A percentile compares a stretch with the other conserved stretches of the same genome.
Evolutionary conservation across 331 rosid species (phyloP).

Genomic region (Pyracantha coccinea): DNA sequence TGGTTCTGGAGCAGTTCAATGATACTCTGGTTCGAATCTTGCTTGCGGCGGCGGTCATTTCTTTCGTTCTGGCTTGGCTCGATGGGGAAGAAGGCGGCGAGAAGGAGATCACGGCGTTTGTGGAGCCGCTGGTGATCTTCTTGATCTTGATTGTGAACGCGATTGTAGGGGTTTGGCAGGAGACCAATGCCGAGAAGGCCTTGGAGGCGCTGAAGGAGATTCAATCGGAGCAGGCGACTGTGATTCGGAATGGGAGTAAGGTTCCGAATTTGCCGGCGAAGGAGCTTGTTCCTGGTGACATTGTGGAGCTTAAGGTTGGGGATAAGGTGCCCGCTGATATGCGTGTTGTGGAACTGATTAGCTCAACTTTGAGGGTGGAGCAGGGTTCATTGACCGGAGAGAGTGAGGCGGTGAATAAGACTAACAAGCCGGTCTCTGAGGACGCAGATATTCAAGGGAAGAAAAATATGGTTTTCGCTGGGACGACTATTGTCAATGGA

Average conservation of each 20-base stretch:
- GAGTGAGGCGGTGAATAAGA: slow-evolving; percentile 81
- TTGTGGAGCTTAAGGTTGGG: slow-evolving; percentile 73
- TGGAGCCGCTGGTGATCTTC: slow-evolving; percentile 74
- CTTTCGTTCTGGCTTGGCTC: slow-evolving; percentile 67
- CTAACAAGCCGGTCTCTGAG: slow-evolving; percentile 43
- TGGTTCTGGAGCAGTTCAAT: slow-evolving; percentile 64
- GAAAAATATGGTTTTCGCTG: slow-evolving; percentile 58
- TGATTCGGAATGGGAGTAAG: slow-evolving; percentile 30
- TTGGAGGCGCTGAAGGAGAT: slow-evolving; percentile 74
- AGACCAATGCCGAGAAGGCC: slow-evolving; percentile 81
- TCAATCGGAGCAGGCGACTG: slow-evolving; percentile 59
- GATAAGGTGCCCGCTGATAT: slow-evolving; percentile 86
- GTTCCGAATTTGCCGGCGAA: slow-evolving; percentile 35
- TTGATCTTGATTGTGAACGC: slow-evolving; percentile 73
- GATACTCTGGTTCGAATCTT: slow-evolving; percentile 73
- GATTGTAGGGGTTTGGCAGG: slow-evolving; percentile 76
- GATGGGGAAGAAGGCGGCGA: slow-evolving; percentile 63
- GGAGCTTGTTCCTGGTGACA: slow-evolving; percentile 58
- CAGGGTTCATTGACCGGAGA: slow-evolving; percentile 87
- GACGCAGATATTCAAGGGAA: slow-evolving; percentile 66
- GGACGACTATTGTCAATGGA: slow-evolving; percentile 77
- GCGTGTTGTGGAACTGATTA: slow-evolving; percentile 62
- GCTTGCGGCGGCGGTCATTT: slow-evolving; percentile 64
- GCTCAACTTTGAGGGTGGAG: slow-evolving; percentile 70
- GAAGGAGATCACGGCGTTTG: slow-evolving; percentile 74